Evolutionary conservation across 345 rosid species (phyloP), one percentile per base, ranked within the genome.

Genomic region (Brassica cretica): DNA sequence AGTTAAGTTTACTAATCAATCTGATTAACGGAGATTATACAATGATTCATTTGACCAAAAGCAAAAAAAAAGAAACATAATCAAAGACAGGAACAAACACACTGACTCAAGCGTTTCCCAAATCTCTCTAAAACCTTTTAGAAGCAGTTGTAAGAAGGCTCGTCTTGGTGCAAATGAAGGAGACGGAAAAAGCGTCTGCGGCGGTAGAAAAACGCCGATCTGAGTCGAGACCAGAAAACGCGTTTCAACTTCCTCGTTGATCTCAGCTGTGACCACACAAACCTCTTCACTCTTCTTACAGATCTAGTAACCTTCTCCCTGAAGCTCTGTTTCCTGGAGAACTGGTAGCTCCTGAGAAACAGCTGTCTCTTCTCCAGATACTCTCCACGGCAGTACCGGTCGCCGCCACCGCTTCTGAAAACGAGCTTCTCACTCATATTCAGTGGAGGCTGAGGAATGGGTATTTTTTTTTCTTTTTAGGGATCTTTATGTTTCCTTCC

Each of bases 331-430:
- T 89, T 91, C 63, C 91, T 80, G 27, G 89, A 80, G 84, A 93
- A 93, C 69, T 88, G 92, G 67, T 93, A 89, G 84, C 95, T 93
- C 68, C 93, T 82, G 24, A 91, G 73, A 76, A 93, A 93, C 78
- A 89, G 4, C 85, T 87, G 92, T 61, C 98, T 82, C 91, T 91
- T 91, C 90, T 90, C 97, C 85, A 86, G 70, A 71, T 80, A 80
- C 58, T 75, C 80, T 75, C 78, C 78, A 8, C 70, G 71, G 3
- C 71, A 58, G 29, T 67, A 32, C 3, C 44, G 60, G 37, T 64
- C 70, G 12, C 62, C 46, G 10, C 78, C 24, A 21, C 24, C 51
- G 65, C 66, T 63, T 64, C 82, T 56, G 10, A 70, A 65, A 5
- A 32, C 68, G 6, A 64, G 56, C 79, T 64, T 80, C 67, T 64